Conservation (phyloP, 106 monocot genomes). For the Allium sativum region DNA sequence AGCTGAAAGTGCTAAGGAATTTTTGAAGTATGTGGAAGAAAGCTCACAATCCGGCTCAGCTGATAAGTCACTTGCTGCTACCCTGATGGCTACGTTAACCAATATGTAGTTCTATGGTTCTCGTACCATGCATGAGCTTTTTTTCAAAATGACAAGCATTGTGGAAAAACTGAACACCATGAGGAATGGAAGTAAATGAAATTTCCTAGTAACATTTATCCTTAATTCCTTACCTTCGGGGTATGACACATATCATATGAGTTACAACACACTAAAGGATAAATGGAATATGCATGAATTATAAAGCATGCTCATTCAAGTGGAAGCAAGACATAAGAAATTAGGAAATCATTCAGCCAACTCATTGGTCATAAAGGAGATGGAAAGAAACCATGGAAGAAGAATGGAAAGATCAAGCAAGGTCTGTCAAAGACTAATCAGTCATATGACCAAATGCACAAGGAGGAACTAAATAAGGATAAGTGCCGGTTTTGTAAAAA, state of each 20-base stretch:
- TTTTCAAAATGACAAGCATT: slow-evolving; percentile 11
- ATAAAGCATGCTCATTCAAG: slow-evolving; percentile 1
- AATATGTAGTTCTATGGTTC: slow-evolving; percentile 15
- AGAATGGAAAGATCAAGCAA: slow-evolving; percentile 1
- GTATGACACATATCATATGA: slow-evolving; percentile 6
- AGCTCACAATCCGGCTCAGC: not conserved
- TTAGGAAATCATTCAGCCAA: not conserved
- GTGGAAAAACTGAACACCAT: slow-evolving; percentile 6
- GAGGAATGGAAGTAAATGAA: not conserved
- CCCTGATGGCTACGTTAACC: slow-evolving; percentile 5
- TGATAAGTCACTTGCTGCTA: slow-evolving; percentile 11
- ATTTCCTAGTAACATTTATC: slow-evolving; percentile 10
- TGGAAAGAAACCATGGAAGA: slow-evolving; percentile 1
- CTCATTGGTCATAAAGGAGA: not conserved
- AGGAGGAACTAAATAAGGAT: not conserved
- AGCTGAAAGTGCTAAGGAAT: slow-evolving; percentile 8
- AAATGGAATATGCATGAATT: slow-evolving; percentile 10
- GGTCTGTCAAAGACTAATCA: not conserved
- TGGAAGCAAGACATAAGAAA: slow-evolving; percentile 10
- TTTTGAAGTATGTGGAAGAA: not conserved
- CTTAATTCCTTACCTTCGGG: slow-evolving; percentile 7
- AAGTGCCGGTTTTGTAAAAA: slow-evolving; percentile 6
- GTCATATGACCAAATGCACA: not conserved
- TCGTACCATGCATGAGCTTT: slow-evolving; percentile 8
- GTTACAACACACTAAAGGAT: slow-evolving; percentile 11